Base-by-base conservation (phyloP, 768 basidiomycete species). In the Rhizopogon vesiculosus region DNA sequence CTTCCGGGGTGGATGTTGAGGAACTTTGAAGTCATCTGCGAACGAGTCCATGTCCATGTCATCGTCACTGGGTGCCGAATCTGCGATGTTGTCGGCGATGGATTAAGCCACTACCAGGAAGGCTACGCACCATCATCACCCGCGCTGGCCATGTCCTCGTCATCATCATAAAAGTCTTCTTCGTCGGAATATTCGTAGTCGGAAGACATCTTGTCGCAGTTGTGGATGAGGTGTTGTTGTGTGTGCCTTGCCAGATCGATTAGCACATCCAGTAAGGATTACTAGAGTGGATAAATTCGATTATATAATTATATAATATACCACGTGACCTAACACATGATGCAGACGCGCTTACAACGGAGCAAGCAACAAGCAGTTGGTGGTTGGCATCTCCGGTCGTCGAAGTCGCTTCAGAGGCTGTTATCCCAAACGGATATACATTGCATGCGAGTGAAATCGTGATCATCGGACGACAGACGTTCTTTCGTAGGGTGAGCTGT, bases 131-230 rank as follows among this genome's bases (percentile, higher is more conserved):
- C 76, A 61, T 81, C 82, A 43, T 86, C 85, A 61, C 84, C 81
- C 43, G 79, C 78, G 57, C 81, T 82, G 60, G 75, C 62, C 69
- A 85, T 82, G 62, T 85, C 77, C 69, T 87, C 87, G 55, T 87
- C 86, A 55, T 88, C 87, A 56, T 87, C 83, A 59, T 81, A 84
- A 69, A 84, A 86, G 42, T 65, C 72, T 53, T 87, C 86, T 39
- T 86, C 82, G 67, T 89, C 86, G 5, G 85, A 87, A 65, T 80
- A 79, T 39, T 87, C 86, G 58, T 84, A 84, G 69, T 89, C 87
- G 53, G 87, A 87, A 49, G 76, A 79, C 78, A 80, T 80, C 54
- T 56, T 41, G 61, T 59, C 57, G 56, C 46, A 60, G 62, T 66
- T 57, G 53, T 42, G 41, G 31, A 45, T 57, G 60, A 58, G 59